Percentiles rank a stretch among this genome's conserved stretches.
phyloP scores from a whole-genome alignment of 306 rosid species.

The Glycine tomentella region DNA sequence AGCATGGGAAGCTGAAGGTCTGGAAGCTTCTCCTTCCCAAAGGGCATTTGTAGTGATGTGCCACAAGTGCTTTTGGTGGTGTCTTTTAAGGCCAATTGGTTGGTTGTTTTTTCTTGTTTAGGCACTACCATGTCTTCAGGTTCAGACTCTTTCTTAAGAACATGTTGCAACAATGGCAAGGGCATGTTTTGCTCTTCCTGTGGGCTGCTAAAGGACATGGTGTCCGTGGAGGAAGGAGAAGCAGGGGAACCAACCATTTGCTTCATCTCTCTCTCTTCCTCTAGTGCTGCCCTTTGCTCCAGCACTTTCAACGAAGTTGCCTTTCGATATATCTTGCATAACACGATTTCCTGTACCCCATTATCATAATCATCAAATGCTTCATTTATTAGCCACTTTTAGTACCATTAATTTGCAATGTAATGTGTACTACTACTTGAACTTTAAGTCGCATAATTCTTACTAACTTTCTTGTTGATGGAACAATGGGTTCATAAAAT shows the following conservation, averaged over 20 bases:
- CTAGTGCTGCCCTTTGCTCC: conserved; percentile 86
- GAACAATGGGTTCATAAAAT: too few relatives aligned
- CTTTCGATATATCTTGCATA: conserved; percentile 92
- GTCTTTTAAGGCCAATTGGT: conserved; percentile 30
- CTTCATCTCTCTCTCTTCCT: conserved; percentile 66
- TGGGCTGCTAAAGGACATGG: conserved; percentile 55
- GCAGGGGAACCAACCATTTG: conserved; percentile 42
- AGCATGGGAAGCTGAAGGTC: conserved; percentile 72
- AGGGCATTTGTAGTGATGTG: conserved; percentile 51
- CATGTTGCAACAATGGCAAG: conserved; percentile 37
- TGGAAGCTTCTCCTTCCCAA: conserved; percentile 55
- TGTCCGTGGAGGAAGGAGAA: conserved; percentile 68
- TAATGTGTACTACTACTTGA: too few relatives aligned
- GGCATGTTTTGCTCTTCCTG: conserved; percentile 39
- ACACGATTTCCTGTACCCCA: conserved; percentile 71
- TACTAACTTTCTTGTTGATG: too few relatives aligned
- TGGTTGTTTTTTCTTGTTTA: conserved; percentile 30
- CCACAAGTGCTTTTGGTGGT: conserved; percentile 37
- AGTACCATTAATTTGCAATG: too few relatives aligned
- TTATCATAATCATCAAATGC: too few relatives aligned
- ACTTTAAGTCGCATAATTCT: too few relatives aligned
- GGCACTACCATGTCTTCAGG: conserved; percentile 38
- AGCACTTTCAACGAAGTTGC: conserved; percentile 96
- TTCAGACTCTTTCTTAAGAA: conserved; percentile 57
- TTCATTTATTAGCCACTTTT: too few relatives aligned